Evolutionary conservation across 345 rosid species (phyloP), one percentile per base, ranked within the genome.

Genomic region (Populus euphratica): DNA sequence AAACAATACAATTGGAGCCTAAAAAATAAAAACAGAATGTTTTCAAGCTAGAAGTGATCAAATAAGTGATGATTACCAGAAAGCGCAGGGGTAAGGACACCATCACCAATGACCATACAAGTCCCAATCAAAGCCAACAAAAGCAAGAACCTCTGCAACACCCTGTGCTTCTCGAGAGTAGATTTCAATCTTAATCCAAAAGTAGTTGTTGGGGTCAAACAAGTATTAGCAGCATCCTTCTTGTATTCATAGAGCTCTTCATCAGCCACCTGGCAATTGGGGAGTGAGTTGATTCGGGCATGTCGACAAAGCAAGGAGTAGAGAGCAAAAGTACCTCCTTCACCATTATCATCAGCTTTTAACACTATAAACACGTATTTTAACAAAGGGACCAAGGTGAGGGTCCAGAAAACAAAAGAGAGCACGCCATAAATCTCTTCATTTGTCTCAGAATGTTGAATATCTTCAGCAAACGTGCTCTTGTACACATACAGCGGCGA

Each of bases 41-140:
- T 6, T 74, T 70, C 31, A 21, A 71, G 63, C 18, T 73, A 81
- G 72, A 69, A 69, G 31, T n/a, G 44, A 69, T 25, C 44, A 5
- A 8, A 38, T 75, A 81, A 12, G 49, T 6, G 5, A 25, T n/a
- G 47, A n/a, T 69, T 80, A 94, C 98, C 98, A 23, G 97, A 94
- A 82, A 94, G 83, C 5, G 97, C 96, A 74, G 98, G 96, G 7
- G 96, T 90, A 23, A 91, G 90, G 66, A 94, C 92, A 75, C 97
- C 97, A 83, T 94, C 98, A 78, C 98, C 98, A 79, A 94, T 92
- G 59, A 92, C 94, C 98, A 94, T 94, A 87, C 94, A 94, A 66
- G 98, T 90, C 80, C 98, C 98, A 81, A 94, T 83, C 89, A 94
- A 85, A 82, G 96, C 90, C 76, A 94, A 66, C 13, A 92, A 83